A percentile compares a stretch with the other conserved stretches of the same genome.
Evolutionary conservation across 2,329 filamentous ascomycete genomes (phyloP).

Genomic region (Aspergillus awamori): DNA sequence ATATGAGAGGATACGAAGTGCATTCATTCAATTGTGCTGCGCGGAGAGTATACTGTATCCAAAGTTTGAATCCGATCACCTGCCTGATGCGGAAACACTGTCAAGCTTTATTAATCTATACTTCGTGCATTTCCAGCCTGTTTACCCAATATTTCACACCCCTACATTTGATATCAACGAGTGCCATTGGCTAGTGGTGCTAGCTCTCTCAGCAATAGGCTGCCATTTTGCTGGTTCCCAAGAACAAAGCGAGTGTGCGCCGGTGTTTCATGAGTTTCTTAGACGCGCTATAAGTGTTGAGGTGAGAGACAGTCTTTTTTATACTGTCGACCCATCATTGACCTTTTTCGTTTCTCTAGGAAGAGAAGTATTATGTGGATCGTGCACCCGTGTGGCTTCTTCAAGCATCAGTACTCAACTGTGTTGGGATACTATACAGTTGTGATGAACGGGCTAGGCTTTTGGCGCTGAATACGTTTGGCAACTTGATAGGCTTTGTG

Average conservation of each 20-base stretch:
- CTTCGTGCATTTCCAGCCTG: conserved; percentile 43
- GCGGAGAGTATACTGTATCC: conserved; percentile 33
- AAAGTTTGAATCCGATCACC: conserved; percentile 35
- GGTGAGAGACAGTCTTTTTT: conserved; percentile 25
- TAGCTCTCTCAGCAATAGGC: conserved; percentile 46
- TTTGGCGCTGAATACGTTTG: conserved; percentile 30
- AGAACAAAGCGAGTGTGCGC: conserved; percentile 32
- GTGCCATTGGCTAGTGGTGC: conserved; percentile 44
- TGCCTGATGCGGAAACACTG: conserved; percentile 32
- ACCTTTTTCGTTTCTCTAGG: conserved; percentile 24
- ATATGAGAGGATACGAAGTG: conserved; percentile 33
- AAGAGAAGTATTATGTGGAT: conserved; percentile 25
- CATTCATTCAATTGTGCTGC: conserved; percentile 38
- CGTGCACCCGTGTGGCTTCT: conserved; percentile 31
- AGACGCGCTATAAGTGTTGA: conserved; percentile 41
- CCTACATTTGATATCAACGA: conserved; percentile 40
- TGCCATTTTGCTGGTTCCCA: conserved; percentile 37
- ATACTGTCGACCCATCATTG: background rate
- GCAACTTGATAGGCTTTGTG: conserved; percentile 32
- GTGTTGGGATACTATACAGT: conserved; percentile 36
- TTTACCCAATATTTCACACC: conserved; percentile 46
- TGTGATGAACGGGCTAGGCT: conserved; percentile 27
- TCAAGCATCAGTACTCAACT: conserved; percentile 37
- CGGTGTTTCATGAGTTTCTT: conserved; percentile 47
- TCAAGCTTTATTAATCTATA: conserved; percentile 40